Conservation (phyloP, 192 early-diverging fungal species). For the Coemansia sp. region DNA sequence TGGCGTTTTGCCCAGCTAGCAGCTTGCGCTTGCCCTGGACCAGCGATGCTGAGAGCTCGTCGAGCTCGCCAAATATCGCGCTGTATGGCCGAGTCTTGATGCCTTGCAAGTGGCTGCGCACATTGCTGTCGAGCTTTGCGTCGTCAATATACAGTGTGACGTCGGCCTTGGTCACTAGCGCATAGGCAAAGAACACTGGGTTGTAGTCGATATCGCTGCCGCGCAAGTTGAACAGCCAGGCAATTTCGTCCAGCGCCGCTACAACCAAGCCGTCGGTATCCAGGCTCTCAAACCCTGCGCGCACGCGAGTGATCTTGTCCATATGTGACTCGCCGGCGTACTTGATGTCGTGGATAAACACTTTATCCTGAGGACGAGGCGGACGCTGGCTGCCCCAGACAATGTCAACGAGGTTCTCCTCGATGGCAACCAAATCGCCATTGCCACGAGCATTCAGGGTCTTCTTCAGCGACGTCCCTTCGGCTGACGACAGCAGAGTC, state of each 20-base stretch:
- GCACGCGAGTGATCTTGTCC: conserved; percentile 77
- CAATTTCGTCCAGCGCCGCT: conserved; percentile 93
- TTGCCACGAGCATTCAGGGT: conserved; percentile 58
- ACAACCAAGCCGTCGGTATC: conserved; percentile 77
- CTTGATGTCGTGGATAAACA: conserved; percentile 68
- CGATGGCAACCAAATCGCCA: conserved; percentile 71
- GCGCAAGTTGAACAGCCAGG: conserved; percentile 97
- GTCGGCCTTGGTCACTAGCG: conserved; percentile 72
- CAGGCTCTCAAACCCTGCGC: conserved; percentile 67
- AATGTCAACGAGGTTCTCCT: conserved; percentile 83
- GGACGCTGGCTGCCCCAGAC: conserved; percentile 83
- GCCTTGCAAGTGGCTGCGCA: conserved; percentile 65
- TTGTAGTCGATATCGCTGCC: conserved; percentile 97
- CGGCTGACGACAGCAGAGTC: conserved; percentile 75
- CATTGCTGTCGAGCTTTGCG: conserved; percentile 67
- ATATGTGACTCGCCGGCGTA: conserved; percentile 66
- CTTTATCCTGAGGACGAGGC: conserved; percentile 66
- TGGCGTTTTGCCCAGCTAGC: conserved; percentile 68
- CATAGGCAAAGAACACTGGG: conserved; percentile 95
- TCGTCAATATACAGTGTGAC: conserved; percentile 81
- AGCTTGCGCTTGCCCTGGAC: conserved; percentile 54
- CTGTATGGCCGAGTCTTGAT: conserved; percentile 77
- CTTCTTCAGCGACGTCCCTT: conserved; percentile 62
- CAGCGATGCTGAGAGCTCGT: conserved; percentile 27
- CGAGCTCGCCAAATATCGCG: conserved; percentile 77